Evolutionary conservation across 805 yeast species (phyloP), one percentile per base, ranked within the genome.

Genomic region (Cyberlindnera petersonii): DNA sequence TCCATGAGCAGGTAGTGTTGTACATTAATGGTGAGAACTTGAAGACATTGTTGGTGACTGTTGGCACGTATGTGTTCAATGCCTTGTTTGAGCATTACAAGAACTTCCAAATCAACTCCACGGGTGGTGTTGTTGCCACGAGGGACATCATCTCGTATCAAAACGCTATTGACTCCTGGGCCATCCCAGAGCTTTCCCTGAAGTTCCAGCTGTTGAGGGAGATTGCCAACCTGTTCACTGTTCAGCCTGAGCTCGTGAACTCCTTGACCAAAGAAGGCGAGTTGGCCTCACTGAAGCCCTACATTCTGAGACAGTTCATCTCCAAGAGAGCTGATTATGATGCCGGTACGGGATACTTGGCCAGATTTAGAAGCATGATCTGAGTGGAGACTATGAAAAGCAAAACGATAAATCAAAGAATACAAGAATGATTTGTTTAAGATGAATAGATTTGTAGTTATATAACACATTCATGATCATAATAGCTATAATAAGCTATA

Each of bases 221-320:
- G 49, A 74, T 89, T 44, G 87, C 91, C 23, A 86, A 86, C 52
- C 65, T 89, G 43, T 89, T 81, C 59, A 82, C 95, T 0, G 95
- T 86, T 14, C 93, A 85, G 55, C 83, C 91, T 2, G 84, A 84
- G 41, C 71, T 86, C 50, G 65, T 88, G 39, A 79, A 79, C 46
- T 84, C 95, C 1, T 69, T 88, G 53, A 78, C 87, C 3, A 78
- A 80, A 28, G 96, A 87, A 53, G 93, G 95, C 1, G 86, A 80
- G 50, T 66, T 88, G 46, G 78, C 81, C 2, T 71, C 69, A 40
- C 68, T 86, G 56, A 80, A 78, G 54, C 79, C 79, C 9, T 70
- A 68, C 33, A 64, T 82, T 6, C 65, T 86, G 24, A 72, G 82
- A 42, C 82, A 75, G 48, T 84, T 81, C 48, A 76, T 86, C 33